Base-by-base conservation (phyloP, 257 asterid species). In the Coffea eugenioides region DNA sequence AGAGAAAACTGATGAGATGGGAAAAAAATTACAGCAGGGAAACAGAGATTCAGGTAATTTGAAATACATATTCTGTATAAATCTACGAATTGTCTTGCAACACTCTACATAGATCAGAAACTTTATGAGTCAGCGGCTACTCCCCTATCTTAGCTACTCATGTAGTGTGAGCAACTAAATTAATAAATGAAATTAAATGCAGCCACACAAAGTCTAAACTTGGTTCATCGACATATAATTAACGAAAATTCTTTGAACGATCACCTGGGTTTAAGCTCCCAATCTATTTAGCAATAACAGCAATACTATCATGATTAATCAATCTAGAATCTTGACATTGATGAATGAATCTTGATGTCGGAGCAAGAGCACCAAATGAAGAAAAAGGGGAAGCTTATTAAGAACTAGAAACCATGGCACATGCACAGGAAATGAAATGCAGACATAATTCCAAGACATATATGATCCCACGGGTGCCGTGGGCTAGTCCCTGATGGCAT, bases 281-380 rank as follows among this genome's bases (percentile, higher is more conserved):
- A 70, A 52, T 9, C 2, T 2, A 21, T 23, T 14, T 13, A 46
- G 51, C 25, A 46, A 31, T 20, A 31, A 52, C 21, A 8, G 39
- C 25, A 43, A 70, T 10, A 15, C 61, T 54, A 14, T 13, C 61
- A 56, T 56, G n/a, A 56, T 45, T 45, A 2, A 66, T 11, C 70
- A 23, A 13, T 45, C 20, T 36, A 31, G 8, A n/a, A 23, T 39
- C 25, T 69, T 39, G 5, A 69, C 73, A 69, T 23, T 69, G 25
- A 41, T 41, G 23, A 18, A 69, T 8, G 27, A 45, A 16, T 69
- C 13, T 45, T 23, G 18, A 34, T 4, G 15, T 23, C 36, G 5
- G 73, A 34, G 73, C 73, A 36, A 68, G 25, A 69, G n/a, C 39
- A 69, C 72, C 71, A 56, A 56, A 70, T 3, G 45, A 71, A 23